Base-by-base conservation (phyloP, 2,329 filamentous ascomycete genomes). In the Pseudogymnoascus sp. region DNA sequence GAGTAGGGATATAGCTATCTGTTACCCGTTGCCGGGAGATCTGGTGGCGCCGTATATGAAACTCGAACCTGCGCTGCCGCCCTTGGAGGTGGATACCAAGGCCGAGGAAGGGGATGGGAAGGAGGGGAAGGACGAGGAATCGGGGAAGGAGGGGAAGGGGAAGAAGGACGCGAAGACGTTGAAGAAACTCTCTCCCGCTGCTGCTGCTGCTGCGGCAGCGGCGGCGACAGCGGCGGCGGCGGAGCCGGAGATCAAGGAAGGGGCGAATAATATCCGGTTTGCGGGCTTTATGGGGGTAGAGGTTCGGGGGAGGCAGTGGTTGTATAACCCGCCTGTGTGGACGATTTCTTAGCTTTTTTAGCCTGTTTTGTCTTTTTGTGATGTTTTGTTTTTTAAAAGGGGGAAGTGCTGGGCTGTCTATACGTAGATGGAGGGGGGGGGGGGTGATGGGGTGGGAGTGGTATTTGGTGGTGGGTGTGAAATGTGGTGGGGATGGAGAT, bases 1-100 rank as follows among this genome's bases (percentile, higher is more conserved):
- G 76, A 94, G 91, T 69, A 85, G 94, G 67, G 94, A 97, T 71
- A 90, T 99, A 14, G 86, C 86, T 47, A 88, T 99, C 65, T 85
- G 88, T 66, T 97, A 96, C 73, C 92, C 92, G 61, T 77, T 88
- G 63, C 93, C 94, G 0, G 90, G 90, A 47, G 84, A 89, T 50
- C 74, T 80, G 44, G 80, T 97, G 63, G 81, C 87, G 65, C 78
- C 85, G 1, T 83, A 87, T 4, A 97, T 97, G 92, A 95, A 96
- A 71, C 77, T 91, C 3, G 94, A 97, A 73, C 75, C 77, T 10
- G 80, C 80, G 0, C 77, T 92, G 37, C 88, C 89, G 1, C 75
- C 84, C 0, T 75, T 92, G 40, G 81, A 81, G 53, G 5, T 64
- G 65, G 60, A 63, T 23, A 6, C 63, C 8, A 65, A 67, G 59